Evolutionary conservation across 2,329 filamentous ascomycete genomes (phyloP).

Genomic region (Xylariomycetidae sp.): DNA sequence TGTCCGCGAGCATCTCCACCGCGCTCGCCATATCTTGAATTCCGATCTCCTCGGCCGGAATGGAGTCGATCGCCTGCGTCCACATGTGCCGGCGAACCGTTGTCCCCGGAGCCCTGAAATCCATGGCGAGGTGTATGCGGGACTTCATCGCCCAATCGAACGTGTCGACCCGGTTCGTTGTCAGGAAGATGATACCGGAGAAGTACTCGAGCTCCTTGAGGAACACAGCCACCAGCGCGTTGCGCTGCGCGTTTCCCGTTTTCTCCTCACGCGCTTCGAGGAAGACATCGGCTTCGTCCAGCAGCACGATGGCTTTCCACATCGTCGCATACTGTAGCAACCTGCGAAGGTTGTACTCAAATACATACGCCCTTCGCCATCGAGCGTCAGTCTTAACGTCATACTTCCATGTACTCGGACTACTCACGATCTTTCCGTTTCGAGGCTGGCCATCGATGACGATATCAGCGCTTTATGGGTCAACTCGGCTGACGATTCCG

Average conservation of each 20-base stretch:
- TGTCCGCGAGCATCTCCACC: slow-evolving; percentile 3
- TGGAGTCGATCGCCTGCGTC: slow-evolving; percentile 3
- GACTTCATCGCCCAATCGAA: slow-evolving; percentile 37
- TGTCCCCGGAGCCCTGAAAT: slow-evolving; percentile 17
- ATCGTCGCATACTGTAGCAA: slow-evolving; percentile 14
- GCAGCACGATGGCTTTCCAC: slow-evolving; percentile 19
- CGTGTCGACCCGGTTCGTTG: slow-evolving; percentile 34
- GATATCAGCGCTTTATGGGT: slow-evolving; percentile 9
- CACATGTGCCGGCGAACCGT: slow-evolving; percentile 5
- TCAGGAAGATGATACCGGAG: slow-evolving; percentile 33
- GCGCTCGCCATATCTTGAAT: slow-evolving; percentile 1
- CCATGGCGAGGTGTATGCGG: slow-evolving; percentile 30
- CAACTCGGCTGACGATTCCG: slow-evolving; percentile 20
- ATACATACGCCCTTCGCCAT: slow-evolving; percentile 4
- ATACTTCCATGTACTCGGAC: too few relatives aligned
- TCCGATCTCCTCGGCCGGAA: slow-evolving; percentile 7
- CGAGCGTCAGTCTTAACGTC: too few relatives aligned
- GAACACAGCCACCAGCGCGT: slow-evolving; percentile 25
- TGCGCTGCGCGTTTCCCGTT: slow-evolving; percentile 8
- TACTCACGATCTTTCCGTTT: slow-evolving; percentile 7
- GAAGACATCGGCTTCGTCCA: slow-evolving; percentile 25
- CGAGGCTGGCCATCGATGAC: slow-evolving; percentile 10
- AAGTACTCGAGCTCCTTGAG: slow-evolving; percentile 32
- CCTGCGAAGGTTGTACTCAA: slow-evolving; percentile 12
- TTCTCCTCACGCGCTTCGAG: slow-evolving; percentile 21